Evolutionary conservation across 2,329 filamentous ascomycete species (phyloP).

Genomic region (Dothistroma pini): DNA sequence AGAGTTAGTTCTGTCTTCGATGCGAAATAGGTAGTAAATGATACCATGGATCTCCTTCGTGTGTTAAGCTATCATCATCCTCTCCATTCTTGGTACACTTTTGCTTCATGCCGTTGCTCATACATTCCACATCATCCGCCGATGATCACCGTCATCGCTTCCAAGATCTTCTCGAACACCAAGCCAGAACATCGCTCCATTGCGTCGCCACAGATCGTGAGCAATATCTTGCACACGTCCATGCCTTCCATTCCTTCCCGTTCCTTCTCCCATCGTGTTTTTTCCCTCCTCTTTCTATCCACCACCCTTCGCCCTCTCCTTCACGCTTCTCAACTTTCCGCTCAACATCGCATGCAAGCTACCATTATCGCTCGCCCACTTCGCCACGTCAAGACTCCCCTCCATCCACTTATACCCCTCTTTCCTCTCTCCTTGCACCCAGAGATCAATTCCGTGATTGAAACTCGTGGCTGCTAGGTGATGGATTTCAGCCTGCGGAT

Average conservation of each 20-base stretch:
- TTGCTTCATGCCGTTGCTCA: no score
- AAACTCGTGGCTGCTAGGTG: conserved; percentile 70
- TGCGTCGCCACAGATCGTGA: no score
- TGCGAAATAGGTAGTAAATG: background rate
- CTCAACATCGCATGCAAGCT: conserved; percentile 25
- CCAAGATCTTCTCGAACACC: background rate
- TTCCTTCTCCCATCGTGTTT: background rate
- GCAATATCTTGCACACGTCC: no score
- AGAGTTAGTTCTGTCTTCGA: background rate
- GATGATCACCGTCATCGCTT: background rate
- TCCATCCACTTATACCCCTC: conserved; percentile 60
- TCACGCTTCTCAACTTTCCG: background rate
- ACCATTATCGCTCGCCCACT: conserved; percentile 53
- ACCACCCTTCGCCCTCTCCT: background rate
- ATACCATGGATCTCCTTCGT: background rate
- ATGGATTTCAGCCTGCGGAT: conserved; percentile 66
- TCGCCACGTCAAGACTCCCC: conserved; percentile 60
- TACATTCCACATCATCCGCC: no score
- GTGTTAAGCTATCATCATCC: background rate
- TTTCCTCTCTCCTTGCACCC: conserved; percentile 52
- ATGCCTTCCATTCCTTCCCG: background rate
- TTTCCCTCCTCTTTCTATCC: background rate
- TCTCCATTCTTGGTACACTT: no score
- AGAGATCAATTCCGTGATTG: conserved; percentile 68
- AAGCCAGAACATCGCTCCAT: background rate